phyloP scores from a whole-genome alignment of 1,284 basidiomycete genomes.

The Ganoderma multipileum region DNA sequence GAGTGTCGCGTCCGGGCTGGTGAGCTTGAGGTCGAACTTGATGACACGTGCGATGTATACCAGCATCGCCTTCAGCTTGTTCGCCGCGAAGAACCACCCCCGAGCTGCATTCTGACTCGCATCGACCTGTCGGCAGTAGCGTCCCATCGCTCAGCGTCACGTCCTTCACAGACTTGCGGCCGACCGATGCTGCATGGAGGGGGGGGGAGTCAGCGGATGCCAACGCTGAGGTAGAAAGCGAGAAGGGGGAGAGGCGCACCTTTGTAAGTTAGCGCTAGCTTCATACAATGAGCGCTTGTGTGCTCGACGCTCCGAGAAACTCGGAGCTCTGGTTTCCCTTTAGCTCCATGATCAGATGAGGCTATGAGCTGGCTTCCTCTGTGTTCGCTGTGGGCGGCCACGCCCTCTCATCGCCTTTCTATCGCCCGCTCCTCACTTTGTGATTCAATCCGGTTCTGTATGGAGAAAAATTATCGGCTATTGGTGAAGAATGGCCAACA shows the following conservation, averaged over 20 bases:
- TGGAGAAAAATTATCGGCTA: neutral
- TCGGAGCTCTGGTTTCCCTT: neutral
- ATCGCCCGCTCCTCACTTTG: neutral
- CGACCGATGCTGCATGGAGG: conserved; percentile 39
- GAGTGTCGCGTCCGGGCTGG: neutral
- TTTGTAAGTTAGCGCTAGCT: too few species aligned
- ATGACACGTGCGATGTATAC: conserved; percentile 30
- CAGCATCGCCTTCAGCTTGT: conserved; percentile 19
- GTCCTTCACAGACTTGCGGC: conserved; percentile 44
- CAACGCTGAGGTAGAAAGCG: too few species aligned
- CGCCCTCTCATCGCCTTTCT: too few species aligned
- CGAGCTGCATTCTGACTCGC: neutral
- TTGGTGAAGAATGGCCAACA: neutral
- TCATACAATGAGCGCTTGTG: neutral
- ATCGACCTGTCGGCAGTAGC: conserved; percentile 44
- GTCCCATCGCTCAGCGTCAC: conserved; percentile 52
- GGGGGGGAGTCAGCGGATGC: neutral
- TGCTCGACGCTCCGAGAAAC: neutral
- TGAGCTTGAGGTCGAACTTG: conserved; percentile 31
- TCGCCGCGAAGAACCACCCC: too few species aligned
- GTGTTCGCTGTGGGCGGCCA: too few species aligned
- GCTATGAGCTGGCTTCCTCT: neutral
- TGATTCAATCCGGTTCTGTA: neutral
- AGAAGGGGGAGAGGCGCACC: too few species aligned
- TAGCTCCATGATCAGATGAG: too few species aligned